Evolutionary conservation across 2,329 filamentous ascomycete genomes (phyloP), one percentile per base, ranked within the genome.

Genomic region (Hypoxylon sp.): DNA sequence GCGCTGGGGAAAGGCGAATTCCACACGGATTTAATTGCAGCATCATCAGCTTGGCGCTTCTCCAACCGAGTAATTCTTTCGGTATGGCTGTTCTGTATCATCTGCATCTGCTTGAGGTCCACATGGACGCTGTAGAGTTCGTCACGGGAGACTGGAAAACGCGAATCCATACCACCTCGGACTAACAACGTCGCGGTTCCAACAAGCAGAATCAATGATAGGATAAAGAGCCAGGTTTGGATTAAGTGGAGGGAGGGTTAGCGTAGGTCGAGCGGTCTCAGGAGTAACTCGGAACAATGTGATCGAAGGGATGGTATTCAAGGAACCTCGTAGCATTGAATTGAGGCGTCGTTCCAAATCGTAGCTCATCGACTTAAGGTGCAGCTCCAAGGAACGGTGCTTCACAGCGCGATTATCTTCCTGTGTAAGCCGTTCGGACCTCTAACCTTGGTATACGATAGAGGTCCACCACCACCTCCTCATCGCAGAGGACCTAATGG

Each of bases 1-100:
- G 94, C 89, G 72, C 91, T 91, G n/a, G 95, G 94, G 78, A 98
- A 98, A 14, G 95, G 95, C 62, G 95, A 97, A 72, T 92, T 91
- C 96, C 96, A 99, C 63, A 97, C 92, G 68, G 92, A 97, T 81
- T 95, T 97, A 67, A 91, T 81, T 33, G 88, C 86, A 55, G 88
- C 87, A 80, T 91, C 89, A 72, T 91, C 89, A 35, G 89, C 89
- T 76, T 91, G 89, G 51, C 89, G 88, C 75, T 89, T 90, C 78
- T 92, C 90, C 57, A 92, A 79, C 69, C 88, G 83, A 67, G 86
- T 80, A 60, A 92, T 78, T 77, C 90, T 83, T 72, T 91, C 90
- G 64, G 86, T 84, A 80, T 91, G 89, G 74, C 84, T 87, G 70
- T 81, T 85, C 78, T 91, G 89, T 68, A 88, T 83, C 77, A 87